These are phyloP conservation scores for Scleroderma citrinum DNA, from an alignment of 768 basidiomycete genomes.

Conservation along the genomic window DNA sequence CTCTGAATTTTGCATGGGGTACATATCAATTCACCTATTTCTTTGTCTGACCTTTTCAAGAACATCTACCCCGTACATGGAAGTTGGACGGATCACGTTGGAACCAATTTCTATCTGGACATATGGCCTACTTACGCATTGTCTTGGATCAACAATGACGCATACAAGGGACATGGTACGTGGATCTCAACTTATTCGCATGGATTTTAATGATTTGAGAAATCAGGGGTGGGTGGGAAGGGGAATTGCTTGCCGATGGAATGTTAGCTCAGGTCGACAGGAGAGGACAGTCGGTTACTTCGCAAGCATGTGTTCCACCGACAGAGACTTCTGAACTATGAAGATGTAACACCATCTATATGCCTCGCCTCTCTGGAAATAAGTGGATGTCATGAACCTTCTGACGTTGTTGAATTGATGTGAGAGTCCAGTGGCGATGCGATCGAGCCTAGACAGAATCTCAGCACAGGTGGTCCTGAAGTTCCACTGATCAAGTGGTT, in stretches of 20 bases:
- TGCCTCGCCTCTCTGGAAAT: conserved; percentile 31
- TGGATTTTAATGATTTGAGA: background rate
- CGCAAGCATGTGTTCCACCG: conserved; percentile 10
- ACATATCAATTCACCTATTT: conserved; percentile 24
- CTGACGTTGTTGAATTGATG: background rate
- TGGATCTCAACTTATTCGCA: background rate
- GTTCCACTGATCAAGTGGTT: conserved; percentile 10
- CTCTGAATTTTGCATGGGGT: conserved; percentile 28
- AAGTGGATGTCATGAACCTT: background rate
- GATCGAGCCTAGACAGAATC: conserved; percentile 8
- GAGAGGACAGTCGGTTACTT: background rate
- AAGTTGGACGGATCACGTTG: conserved; percentile 9
- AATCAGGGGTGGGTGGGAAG: conserved; percentile 6
- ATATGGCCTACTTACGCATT: conserved; percentile 27
- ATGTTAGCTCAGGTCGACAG: conserved; percentile 1
- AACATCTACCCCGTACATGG: conserved; percentile 21
- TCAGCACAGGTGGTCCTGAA: background rate
- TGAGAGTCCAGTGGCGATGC: conserved; percentile 5
- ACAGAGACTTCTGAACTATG: conserved; percentile 7
- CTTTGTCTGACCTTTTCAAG: conserved; percentile 28
- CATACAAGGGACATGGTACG: conserved; percentile 28
- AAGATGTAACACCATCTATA: conserved; percentile 15
- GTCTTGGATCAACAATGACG: conserved; percentile 27
- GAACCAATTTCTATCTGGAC: conserved; percentile 21
- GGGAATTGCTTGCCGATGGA: conserved; percentile 15